Evolutionary conservation across 148 eudicot genomes (phyloP), one percentile per base, ranked within the genome.

Genomic region (Camellia granthamiana): DNA sequence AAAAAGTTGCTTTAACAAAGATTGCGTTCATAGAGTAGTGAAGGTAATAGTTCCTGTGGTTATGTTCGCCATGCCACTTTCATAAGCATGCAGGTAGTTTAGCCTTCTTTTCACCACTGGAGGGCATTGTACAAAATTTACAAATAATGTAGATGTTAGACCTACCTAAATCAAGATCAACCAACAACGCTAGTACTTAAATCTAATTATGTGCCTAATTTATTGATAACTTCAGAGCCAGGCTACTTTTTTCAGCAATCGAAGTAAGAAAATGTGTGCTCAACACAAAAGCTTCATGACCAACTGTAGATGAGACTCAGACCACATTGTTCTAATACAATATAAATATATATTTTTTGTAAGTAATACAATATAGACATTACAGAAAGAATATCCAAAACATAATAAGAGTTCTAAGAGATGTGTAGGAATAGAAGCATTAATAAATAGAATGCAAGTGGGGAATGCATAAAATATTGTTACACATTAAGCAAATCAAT

Each of bases 301-400:
- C 3, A 49, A 47, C 66, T 47, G 69, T 51, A 47, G 59, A 79
- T 79, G 51, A 71, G 64, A 70, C 44, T 77, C 54, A 38, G 55
- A 43, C 19, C 65, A 44, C 14, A 3, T 14, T 23, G 7, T 70
- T 43, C 13, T 2, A 60, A 63, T 7, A 38, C 42, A 15, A 66
- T 66, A 11, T 66, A 1, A 30, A 30, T 30, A 30, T 30, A 30
- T n/a, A 5, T 63, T 8, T 66, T 38, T 38, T 30, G 46, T 2
- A 41, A 66, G 70, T 72, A 38, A 54, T 3, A 13, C 74, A 47
- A 72, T 9, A 72, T 9, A 72, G 11, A 54, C 23, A 65, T 60
- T 64, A 16, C 47, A 41, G 55, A 30, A 51, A 16, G 30, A 65
- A 23, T 46, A 30, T 30, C 42, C 6, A 8, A 51, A 66, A 9